Base-by-base conservation (phyloP, 345 rosid species). In the Populus pruinosa region DNA sequence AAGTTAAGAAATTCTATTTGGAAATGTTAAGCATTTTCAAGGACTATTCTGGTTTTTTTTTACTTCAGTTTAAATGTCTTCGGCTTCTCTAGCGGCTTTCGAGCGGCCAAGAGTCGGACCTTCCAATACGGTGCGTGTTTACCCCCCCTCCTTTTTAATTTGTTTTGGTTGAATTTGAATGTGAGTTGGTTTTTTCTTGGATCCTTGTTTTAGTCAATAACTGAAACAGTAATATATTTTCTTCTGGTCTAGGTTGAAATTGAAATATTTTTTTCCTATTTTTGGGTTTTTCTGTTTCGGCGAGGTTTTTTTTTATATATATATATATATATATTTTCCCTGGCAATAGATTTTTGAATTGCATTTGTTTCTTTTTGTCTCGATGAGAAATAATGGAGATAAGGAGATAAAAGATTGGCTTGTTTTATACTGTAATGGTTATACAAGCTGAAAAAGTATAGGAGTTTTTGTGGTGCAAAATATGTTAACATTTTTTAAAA, bases 81-180 rank as follows among this genome's bases (percentile, higher is more conserved):
- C 95, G 84, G 88, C 86, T 89, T 84, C 98, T 78, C 75, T 89
- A 85, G 90, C 93, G 74, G 90, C 92, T 85, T 85, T 92, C 82
- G 98, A 94, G 87, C 93, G 96, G 77, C 91, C 93, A 5, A 88
- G 94, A 76, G 85, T 44, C 33, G 87, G 89, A 69, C 80, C 87
- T 72, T 83, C 97, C 17, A 93, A 91, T 85, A 87, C 94, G 98
- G 98, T 94, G 86, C 75, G 66, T 55, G 5, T 21, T 39, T 21
- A 23, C 67, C 55, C 41, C 50, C 76, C 72, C 38, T 69, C 11
- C n/a, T 56, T 43, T 43, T 59, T 47, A 73, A 79, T 74, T 50
- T 67, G 44, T 41, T 27, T 4, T 4, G 68, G 39, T 18, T 14
- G 14, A 43, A 21, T 21, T 43, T 21, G 29, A 69, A n/a, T 43